phyloP scores from a whole-genome alignment of 2,329 filamentous ascomycete species.

The Trichoderma simmonsii region DNA sequence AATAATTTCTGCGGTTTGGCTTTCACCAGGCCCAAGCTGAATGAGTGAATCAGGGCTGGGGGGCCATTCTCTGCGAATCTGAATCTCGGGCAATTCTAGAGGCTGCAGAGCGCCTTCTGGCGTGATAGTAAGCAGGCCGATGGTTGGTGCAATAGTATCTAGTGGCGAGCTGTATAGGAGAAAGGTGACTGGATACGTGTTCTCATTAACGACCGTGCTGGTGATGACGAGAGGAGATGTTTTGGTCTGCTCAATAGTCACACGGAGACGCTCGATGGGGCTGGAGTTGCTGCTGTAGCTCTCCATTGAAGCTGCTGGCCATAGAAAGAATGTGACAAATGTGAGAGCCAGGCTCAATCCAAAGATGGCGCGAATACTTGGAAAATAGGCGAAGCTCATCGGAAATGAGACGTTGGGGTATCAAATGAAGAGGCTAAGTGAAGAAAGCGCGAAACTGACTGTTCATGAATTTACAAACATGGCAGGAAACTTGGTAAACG shows the following conservation, averaged over 20 bases:
- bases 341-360: slow-evolving; percentile 21
- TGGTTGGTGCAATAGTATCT: slow-evolving; percentile 40
- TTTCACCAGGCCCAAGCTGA: slow-evolving; percentile 38
- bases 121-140: slow-evolving; percentile 42
- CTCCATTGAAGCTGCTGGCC: slow-evolving; percentile 23
- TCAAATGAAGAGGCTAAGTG: background rate
- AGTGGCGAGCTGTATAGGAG: slow-evolving; percentile 45
- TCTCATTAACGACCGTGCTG: slow-evolving; percentile 40
- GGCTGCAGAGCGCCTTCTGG: slow-evolving; percentile 33
- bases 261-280: slow-evolving; percentile 29
- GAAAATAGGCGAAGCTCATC: background rate
- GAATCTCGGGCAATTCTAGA: slow-evolving; percentile 37
- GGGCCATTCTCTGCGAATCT: slow-evolving; percentile 41
- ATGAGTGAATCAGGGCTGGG: slow-evolving; percentile 38
- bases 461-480: background rate
- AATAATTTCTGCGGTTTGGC: slow-evolving; percentile 33
- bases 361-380: slow-evolving; percentile 2
- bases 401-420: background rate
- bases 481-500: background rate
- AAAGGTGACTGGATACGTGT: slow-evolving; percentile 38
- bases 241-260: slow-evolving; percentile 33
- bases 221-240: slow-evolving; percentile 37
- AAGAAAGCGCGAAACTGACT: background rate
- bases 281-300: slow-evolving; percentile 8
- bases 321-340: slow-evolving; percentile 22